Conservation (phyloP, 495 filamentous ascomycete genomes). For the Extremus antarcticus region DNA sequence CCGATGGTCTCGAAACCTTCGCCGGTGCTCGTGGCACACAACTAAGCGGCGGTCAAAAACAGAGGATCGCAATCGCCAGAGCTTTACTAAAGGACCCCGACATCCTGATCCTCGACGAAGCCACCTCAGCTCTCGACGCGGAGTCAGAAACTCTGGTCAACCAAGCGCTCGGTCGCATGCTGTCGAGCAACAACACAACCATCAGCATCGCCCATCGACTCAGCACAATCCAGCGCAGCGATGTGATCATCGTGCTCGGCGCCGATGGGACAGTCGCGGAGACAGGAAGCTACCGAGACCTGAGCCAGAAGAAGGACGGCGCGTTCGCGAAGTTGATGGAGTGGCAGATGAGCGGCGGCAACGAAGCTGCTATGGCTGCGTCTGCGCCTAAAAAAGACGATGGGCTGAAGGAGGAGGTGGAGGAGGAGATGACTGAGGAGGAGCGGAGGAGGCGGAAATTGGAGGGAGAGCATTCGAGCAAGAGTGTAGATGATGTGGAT, state of each 20-base stretch:
- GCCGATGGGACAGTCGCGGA: constrained; percentile 81
- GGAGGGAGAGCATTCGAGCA: constrained; percentile 13
- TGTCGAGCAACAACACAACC: constrained; percentile 80
- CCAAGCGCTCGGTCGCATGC: constrained; percentile 65
- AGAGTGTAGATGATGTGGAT: constrained; percentile 3
- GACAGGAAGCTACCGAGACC: constrained; percentile 67
- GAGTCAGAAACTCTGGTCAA: constrained; percentile 96
- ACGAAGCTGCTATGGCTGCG: constrained; percentile 2
- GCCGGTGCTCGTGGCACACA: constrained; percentile 90
- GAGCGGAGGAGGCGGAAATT: constrained; percentile 27
- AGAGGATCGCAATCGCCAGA: constrained; percentile 83
- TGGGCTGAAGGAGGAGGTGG: constrained; percentile 8
- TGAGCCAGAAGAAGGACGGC: constrained; percentile 59
- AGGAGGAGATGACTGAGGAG: constrained; percentile 26
- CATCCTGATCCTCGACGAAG: constrained; percentile 89
- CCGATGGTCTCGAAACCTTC: constrained; percentile 86
- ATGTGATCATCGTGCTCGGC: constrained; percentile 80
- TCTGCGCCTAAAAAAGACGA: background rate
- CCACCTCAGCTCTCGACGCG: constrained; percentile 71
- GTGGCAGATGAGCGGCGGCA: constrained; percentile 87
- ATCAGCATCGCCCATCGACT: constrained; percentile 94
- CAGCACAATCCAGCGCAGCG: constrained; percentile 89
- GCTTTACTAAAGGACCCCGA: constrained; percentile 93
- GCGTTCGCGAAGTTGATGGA: constrained; percentile 95
- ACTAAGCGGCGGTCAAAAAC: constrained; percentile 92